These are phyloP conservation scores for Dorcoceras hygrometricum DNA, from an alignment of 257 asterid genomes.

Conservation along the genomic window DNA sequence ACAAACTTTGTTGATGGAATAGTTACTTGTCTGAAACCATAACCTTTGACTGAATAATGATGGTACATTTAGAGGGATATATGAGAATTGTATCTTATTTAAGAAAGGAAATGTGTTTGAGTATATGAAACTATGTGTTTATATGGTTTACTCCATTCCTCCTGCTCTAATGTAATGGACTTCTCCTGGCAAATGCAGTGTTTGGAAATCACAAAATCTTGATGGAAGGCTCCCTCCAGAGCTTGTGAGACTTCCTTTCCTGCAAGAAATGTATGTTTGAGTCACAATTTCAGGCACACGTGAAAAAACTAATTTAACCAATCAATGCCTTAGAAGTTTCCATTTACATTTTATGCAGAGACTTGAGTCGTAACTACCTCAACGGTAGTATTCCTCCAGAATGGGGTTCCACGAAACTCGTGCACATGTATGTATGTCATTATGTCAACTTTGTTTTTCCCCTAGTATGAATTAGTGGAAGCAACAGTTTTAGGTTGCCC, in stretches of 20 bases:
- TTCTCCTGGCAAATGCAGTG: slow-evolving; percentile 29
- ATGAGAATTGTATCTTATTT: not conserved
- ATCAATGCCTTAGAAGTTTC: slow-evolving; percentile 10
- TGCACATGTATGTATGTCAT: slow-evolving; percentile 40
- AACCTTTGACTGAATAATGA: not conserved
- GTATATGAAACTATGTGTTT: not conserved
- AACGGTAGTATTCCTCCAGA: slow-evolving; percentile 63
- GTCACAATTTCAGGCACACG: not conserved
- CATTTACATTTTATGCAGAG: slow-evolving; percentile 35
- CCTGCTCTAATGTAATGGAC: not conserved
- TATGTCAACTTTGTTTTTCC: no score
- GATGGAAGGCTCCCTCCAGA: slow-evolving; percentile 52
- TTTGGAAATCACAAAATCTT: slow-evolving; percentile 49
- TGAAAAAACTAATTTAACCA: slow-evolving; percentile 9
- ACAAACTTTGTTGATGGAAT: not conserved
- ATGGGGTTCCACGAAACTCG: slow-evolving; percentile 72
- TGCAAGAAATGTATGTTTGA: slow-evolving; percentile 46
- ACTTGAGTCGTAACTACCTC: slow-evolving; percentile 62
- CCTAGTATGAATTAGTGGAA: not conserved
- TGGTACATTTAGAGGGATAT: not conserved
- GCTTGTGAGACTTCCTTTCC: slow-evolving; percentile 54
- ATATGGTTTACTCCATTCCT: not conserved
- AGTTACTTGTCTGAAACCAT: not conserved
- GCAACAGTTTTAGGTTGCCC: slow-evolving; percentile 1
- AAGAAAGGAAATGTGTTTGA: not conserved